Percentiles rank a stretch among this genome's conserved stretches.
These are phyloP conservation scores for Microbotryum intermedium DNA, from an alignment of 1,284 basidiomycete species.

Conservation along the genomic window DNA sequence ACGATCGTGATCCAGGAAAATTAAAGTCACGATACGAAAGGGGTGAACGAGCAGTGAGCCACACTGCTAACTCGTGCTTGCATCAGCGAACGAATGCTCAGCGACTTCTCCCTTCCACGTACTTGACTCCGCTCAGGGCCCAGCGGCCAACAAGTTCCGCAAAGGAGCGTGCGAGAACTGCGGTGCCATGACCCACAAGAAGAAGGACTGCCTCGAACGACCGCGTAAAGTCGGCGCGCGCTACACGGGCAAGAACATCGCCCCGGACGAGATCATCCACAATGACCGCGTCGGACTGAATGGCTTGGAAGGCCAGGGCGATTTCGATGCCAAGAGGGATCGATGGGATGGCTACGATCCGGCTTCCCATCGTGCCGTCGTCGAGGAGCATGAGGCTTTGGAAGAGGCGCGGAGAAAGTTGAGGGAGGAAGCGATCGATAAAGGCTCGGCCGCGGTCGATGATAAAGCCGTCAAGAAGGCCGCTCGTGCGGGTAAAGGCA, in stretches of 20 bases:
- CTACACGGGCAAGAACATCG: conserved; percentile 82
- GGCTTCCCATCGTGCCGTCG: conserved; percentile 66
- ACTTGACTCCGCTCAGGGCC: conserved; percentile 45
- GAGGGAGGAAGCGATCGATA: conserved; percentile 94
- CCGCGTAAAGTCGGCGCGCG: conserved; percentile 94
- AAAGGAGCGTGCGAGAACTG: conserved; percentile 99
- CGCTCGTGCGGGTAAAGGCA: conserved; percentile 59
- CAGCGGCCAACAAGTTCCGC: conserved; percentile 88
- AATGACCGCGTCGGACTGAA: conserved; percentile 48
- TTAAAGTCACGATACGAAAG: too few species aligned
- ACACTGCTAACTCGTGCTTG: conserved; percentile 35
- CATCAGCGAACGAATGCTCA: not conserved
- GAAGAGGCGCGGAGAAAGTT: conserved; percentile 82
- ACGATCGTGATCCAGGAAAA: too few species aligned
- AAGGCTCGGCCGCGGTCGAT: conserved; percentile 53
- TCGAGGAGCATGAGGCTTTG: conserved; percentile 88
- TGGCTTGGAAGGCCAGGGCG: conserved; percentile 41
- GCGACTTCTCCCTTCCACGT: not conserved
- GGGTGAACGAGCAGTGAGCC: conserved; percentile 36
- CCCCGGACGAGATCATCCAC: conserved; percentile 81
- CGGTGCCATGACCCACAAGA: conserved; percentile 89
- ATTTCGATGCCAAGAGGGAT: conserved; percentile 93
- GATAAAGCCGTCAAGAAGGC: conserved; percentile 61
- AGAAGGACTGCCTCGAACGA: conserved; percentile 85
- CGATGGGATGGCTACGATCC: conserved; percentile 98